Evolutionary conservation across 2,329 filamentous ascomycete genomes (phyloP), one percentile per base, ranked within the genome.

Genomic region (Bipolaris oryzae): DNA sequence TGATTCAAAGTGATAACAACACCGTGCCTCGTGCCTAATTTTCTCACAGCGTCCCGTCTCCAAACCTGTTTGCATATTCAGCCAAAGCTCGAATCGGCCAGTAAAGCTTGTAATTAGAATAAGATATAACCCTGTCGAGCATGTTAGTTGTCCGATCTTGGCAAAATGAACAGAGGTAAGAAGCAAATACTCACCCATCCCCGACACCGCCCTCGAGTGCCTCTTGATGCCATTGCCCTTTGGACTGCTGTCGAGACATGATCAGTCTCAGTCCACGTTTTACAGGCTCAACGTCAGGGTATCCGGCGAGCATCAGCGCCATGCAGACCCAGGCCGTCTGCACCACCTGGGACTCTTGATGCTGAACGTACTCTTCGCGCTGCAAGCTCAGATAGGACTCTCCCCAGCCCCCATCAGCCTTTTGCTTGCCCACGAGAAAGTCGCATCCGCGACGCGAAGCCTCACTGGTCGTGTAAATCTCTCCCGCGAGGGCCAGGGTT

Each of bases 371-470:
- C 25, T 44, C 31, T 33, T 34, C 23, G n/a, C 16, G 35, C 47
- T 28, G 10, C 4, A 13, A 44, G 47, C 53, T 51, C 28, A 13
- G 31, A 5, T 16, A 45, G 33, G 10, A 35, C 53, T 55, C 53
- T n/a, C 53, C 47, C 53, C 53, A 55, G 16, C 53, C 53, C 20
- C 53, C 53, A 52, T 55, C 53, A 2, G 43, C 37, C 21, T 37
- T 42, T 28, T 55, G 53, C 15, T 55, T 45, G 15, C 5, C 31
- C 1, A 55, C 16, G 16, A 55, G 39, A n/a, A 55, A 55, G 7
- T 51, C 18, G 18, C 53, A 55, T 15, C 18, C 53, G 7, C 47
- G 45, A 15, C 41, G 44, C 11, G 18, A 11, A 3, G 46, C 23
- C 20, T 31, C 53, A 43, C 13, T 10, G 21, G 31, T 55, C 28